phyloP scores from a whole-genome alignment of 2,329 filamentous ascomycete species.

The Malbranchea zuffiana region DNA sequence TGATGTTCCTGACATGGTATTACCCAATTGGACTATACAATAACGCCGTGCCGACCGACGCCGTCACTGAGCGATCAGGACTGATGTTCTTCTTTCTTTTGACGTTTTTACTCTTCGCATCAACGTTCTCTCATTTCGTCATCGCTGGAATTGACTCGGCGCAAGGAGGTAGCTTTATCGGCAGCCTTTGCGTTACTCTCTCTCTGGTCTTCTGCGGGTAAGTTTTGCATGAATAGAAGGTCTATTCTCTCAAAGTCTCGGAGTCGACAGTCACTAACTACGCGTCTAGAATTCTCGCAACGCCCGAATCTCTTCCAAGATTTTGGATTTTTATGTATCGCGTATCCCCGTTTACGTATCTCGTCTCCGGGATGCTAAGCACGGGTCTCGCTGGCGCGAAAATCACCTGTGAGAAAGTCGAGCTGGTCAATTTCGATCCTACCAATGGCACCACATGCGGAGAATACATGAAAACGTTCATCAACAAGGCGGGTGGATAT shows the following conservation, averaged over 20 bases:
- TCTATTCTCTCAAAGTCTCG: too few species aligned
- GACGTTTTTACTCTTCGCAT: constrained; percentile 58
- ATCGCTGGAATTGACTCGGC: constrained; percentile 59
- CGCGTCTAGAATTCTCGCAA: constrained; percentile 33
- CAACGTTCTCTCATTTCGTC: constrained; percentile 60
- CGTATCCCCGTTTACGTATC: constrained; percentile 54
- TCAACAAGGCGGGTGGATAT: constrained; percentile 27
- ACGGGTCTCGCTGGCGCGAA: constrained; percentile 22
- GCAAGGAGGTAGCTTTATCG: constrained; percentile 54
- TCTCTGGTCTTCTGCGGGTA: constrained; percentile 47
- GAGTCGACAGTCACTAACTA: too few species aligned
- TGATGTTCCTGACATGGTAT: constrained; percentile 58
- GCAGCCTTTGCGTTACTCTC: constrained; percentile 49
- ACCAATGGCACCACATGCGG: constrained; percentile 53
- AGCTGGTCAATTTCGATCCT: constrained; percentile 29
- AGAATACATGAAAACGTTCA: constrained; percentile 37
- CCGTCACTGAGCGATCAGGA: constrained; percentile 44
- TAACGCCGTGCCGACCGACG: constrained; percentile 30
- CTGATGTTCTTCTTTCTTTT: constrained; percentile 55
- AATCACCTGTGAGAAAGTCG: constrained; percentile 24
- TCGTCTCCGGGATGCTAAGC: constrained; percentile 32
- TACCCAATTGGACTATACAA: constrained; percentile 46
- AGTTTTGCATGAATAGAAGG: constrained; percentile 12
- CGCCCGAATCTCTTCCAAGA: constrained; percentile 47
- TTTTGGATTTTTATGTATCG: constrained; percentile 74